A percentile compares a stretch with the other conserved stretches of the same genome.
Conservation (phyloP, 495 filamentous ascomycete genomes). For the Pyrenula massariospora region DNA sequence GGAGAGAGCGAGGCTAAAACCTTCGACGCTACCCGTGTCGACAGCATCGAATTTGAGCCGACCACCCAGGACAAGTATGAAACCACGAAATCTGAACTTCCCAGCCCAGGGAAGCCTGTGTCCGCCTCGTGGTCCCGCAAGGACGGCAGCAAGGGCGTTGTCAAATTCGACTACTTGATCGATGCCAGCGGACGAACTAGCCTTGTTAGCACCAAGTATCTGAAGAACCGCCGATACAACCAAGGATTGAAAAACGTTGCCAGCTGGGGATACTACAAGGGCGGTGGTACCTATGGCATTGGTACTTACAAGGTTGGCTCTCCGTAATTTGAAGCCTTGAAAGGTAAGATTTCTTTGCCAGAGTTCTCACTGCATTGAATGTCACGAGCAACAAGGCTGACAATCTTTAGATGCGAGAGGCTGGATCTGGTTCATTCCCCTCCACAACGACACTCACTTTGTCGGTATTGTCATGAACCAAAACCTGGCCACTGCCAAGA, state of each 20-base stretch:
- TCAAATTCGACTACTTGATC: slow-evolving; percentile 23
- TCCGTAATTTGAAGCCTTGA: slow-evolving; percentile 26
- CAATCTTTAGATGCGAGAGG: slow-evolving; percentile 19
- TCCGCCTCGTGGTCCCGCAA: slow-evolving; percentile 32
- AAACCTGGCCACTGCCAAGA: slow-evolving; percentile 12
- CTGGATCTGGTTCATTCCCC: slow-evolving; percentile 24
- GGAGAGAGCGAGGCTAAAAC: slow-evolving; percentile 27
- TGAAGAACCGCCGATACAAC: slow-evolving; percentile 24
- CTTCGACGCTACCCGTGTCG: slow-evolving; percentile 34
- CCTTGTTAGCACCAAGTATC: slow-evolving; percentile 23
- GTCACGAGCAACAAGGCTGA: slow-evolving; percentile 7
- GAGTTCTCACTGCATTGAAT: not conserved
- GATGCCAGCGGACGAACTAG: slow-evolving; percentile 27
- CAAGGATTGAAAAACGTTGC: slow-evolving; percentile 25
- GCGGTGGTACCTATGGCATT: slow-evolving; percentile 9
- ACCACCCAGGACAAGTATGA: not conserved
- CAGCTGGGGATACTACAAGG: slow-evolving; percentile 27
- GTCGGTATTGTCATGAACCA: slow-evolving; percentile 26
- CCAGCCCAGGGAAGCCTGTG: slow-evolving; percentile 27
- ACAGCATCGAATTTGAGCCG: slow-evolving; percentile 18
- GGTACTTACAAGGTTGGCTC: slow-evolving; percentile 11
- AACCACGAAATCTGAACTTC: slow-evolving; percentile 1
- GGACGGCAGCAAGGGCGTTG: slow-evolving; percentile 23
- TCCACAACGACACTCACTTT: slow-evolving; percentile 22
- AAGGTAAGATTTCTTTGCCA: slow-evolving; percentile 9